A percentile compares a stretch with the other conserved stretches of the same genome.
These are phyloP conservation scores for Linum usitatissimum DNA, from an alignment of 345 rosid genomes.

Conservation along the genomic window DNA sequence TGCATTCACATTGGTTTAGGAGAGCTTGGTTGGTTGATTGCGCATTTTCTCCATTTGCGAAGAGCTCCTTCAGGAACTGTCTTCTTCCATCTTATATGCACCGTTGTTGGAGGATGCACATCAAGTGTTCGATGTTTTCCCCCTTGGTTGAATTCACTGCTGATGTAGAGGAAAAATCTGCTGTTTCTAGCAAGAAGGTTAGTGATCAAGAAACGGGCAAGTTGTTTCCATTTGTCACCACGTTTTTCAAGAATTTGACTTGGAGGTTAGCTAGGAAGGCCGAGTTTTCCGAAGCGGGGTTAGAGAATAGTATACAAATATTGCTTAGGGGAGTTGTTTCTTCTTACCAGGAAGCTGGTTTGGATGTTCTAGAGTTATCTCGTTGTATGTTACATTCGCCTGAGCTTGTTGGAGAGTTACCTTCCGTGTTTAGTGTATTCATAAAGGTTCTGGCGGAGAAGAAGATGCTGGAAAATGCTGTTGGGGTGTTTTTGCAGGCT, in stretches of 20 bases:
- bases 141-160: no score
- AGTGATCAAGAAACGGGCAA: not conserved
- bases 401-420: conserved; percentile 13
- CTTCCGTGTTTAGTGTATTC: conserved; percentile 24
- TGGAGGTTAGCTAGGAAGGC: conserved; percentile 26
- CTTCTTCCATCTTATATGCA: no score
- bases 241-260: conserved; percentile 36
- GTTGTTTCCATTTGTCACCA: conserved; percentile 24
- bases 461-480: conserved; percentile 33
- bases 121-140: no score
- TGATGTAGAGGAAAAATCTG: not conserved
- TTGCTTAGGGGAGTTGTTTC: conserved; percentile 32
- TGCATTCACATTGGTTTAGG: no score
- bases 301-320: conserved; percentile 29
- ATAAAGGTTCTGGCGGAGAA: conserved; percentile 42
- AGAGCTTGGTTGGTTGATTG: no score
- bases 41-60: no score
- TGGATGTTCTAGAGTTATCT: conserved; percentile 26
- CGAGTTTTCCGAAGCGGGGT: conserved; percentile 17
- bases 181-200: conserved; percentile 1
- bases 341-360: conserved; percentile 18
- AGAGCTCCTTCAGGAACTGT: no score
- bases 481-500: conserved; percentile 21
- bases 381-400: conserved; percentile 25
- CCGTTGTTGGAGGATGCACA: no score